Conservation (phyloP, 352 stramenopile species). For the Phytophthora melonis region DNA sequence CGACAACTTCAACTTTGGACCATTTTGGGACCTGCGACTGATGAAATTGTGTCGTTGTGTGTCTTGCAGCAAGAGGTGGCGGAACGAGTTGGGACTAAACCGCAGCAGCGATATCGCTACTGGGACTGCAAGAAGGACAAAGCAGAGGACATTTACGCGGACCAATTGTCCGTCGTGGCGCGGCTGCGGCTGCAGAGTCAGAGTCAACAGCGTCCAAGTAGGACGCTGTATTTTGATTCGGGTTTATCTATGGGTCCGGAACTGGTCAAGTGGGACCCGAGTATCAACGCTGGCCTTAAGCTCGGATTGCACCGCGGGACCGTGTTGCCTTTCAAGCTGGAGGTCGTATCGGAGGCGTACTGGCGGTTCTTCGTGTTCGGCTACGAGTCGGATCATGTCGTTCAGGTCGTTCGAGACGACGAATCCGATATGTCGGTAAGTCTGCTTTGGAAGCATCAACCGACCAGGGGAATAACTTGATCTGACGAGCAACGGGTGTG, state of each 20-base stretch:
- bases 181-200: constrained; percentile 11
- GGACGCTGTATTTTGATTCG: constrained; percentile 4
- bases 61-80: constrained; percentile 18
- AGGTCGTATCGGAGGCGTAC: constrained; percentile 25
- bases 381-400: background rate
- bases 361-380: constrained; percentile 29
- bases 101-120: constrained; percentile 4
- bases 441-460: background rate
- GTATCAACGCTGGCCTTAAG: constrained; percentile 8
- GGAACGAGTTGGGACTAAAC: background rate
- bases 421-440: constrained; percentile 17
- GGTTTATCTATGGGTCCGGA: constrained; percentile 21
- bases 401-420: background rate
- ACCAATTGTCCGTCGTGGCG: constrained; percentile 21
- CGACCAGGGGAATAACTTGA: background rate
- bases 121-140: constrained; percentile 2
- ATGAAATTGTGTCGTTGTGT: constrained; percentile 14
- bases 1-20: constrained; percentile 26
- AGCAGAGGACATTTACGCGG: constrained; percentile 21
- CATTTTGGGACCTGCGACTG: constrained; percentile 11
- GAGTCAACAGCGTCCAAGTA: background rate
- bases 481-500: background rate
- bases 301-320: constrained; percentile 10
- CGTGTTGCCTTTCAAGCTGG: constrained; percentile 25
- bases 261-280: constrained; percentile 16